These are phyloP conservation scores for Fraxinus floribunda DNA, from an alignment of 305 asterid genomes.

Conservation along the genomic window DNA sequence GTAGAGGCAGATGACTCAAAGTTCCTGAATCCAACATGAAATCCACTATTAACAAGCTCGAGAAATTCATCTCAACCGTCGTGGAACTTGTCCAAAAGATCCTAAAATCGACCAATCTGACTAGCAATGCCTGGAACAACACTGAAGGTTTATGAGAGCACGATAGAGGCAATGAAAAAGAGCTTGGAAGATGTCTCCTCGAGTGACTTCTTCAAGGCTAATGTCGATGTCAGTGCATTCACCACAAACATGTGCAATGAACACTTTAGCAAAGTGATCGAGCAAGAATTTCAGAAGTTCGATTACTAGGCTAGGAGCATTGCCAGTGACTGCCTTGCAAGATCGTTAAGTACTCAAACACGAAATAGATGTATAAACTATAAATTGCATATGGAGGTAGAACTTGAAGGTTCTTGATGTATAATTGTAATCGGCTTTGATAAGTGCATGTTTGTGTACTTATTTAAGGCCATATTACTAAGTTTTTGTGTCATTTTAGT, in stretches of 20 bases:
- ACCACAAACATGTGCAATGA: conserved; percentile 40
- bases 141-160: conserved; percentile 38
- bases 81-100: conserved; percentile 28
- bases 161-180: conserved; percentile 33
- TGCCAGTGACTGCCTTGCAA: conserved; percentile 37
- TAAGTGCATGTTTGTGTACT: too few relatives aligned
- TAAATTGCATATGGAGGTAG: conserved; percentile 16
- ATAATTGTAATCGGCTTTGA: conserved; percentile 39
- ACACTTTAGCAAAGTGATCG: conserved; percentile 22
- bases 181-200: conserved; percentile 32
- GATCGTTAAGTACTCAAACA: conserved; percentile 12
- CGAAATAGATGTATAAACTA: background rate
- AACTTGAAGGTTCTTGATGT: conserved; percentile 45
- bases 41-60: conserved; percentile 28
- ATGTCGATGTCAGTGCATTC: conserved; percentile 42
- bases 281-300: conserved; percentile 31
- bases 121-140: conserved; percentile 28
- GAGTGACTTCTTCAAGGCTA: conserved; percentile 36
- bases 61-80: conserved; percentile 22
- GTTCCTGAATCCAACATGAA: conserved; percentile 33
- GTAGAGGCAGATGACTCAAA: conserved; percentile 16
- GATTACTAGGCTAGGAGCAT: conserved; percentile 40
- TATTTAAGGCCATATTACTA: too few relatives aligned
- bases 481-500: too few relatives aligned
- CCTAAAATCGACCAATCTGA: background rate